A percentile compares a stretch with the other conserved stretches of the same genome.
These are phyloP conservation scores for Rhizoctonia solani DNA, from an alignment of 1,284 basidiomycete genomes.

Conservation along the genomic window DNA sequence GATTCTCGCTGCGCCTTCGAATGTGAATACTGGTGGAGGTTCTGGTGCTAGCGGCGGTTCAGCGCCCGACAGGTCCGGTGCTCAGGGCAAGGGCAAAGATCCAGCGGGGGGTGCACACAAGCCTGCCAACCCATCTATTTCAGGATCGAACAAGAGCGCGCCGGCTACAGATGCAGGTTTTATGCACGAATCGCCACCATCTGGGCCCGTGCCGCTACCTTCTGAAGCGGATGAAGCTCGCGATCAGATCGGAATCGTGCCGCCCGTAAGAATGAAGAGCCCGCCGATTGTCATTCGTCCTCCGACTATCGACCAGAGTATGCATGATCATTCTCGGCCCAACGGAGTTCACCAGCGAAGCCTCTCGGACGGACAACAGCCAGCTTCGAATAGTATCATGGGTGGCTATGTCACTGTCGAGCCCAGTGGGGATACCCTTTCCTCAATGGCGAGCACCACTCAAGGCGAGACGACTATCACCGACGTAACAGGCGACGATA, in stretches of 20 bases:
- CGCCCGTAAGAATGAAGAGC: conserved; percentile 13
- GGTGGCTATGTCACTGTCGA: conserved; percentile 42
- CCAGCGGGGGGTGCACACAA: not conserved
- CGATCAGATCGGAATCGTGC: not conserved
- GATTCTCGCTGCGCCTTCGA: not conserved
- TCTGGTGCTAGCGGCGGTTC: not conserved
- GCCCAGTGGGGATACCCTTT: conserved; percentile 37
- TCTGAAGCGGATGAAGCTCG: conserved; percentile 11
- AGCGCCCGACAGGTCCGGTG: not conserved
- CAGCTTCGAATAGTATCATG: conserved; percentile 44
- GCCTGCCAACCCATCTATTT: not conserved
- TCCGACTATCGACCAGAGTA: conserved; percentile 22
- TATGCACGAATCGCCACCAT: conserved; percentile 4
- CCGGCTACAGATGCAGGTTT: conserved; percentile 15
- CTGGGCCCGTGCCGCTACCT: not conserved
- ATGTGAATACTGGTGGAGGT: not conserved
- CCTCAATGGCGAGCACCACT: conserved; percentile 45
- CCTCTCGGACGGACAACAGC: no score
- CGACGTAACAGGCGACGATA: conserved; percentile 16
- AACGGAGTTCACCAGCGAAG: no score
- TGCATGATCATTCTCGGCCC: conserved; percentile 3
- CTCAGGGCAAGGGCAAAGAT: not conserved
- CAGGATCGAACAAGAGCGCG: conserved; percentile 3
- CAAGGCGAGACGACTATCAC: conserved; percentile 33
- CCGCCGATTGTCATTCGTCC: conserved; percentile 26